phyloP scores from a whole-genome alignment of 192 early-diverging fungal genomes.

The Podila epigama region DNA sequence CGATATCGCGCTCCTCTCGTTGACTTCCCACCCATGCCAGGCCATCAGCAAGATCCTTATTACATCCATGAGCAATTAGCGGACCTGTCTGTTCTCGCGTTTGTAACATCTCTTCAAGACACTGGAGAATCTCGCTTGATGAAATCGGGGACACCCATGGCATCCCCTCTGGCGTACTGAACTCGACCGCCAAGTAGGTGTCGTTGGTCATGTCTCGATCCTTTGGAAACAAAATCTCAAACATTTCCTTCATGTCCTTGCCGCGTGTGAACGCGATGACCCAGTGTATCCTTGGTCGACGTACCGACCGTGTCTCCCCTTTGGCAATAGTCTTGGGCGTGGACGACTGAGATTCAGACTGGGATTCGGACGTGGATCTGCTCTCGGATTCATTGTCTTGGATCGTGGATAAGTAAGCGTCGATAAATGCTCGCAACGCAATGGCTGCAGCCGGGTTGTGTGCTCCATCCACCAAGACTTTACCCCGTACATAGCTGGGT shows the following conservation, averaged over 20 bases:
- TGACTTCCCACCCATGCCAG: slow-evolving; percentile 19
- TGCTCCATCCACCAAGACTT: slow-evolving; percentile 88
- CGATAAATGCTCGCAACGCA: slow-evolving; percentile 73
- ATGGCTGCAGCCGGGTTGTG: slow-evolving; percentile 83
- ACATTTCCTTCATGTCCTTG: slow-evolving; percentile 68
- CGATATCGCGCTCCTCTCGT: slow-evolving; percentile 49
- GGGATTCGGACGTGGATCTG: neutral
- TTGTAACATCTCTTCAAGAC: slow-evolving; percentile 7
- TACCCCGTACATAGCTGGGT: slow-evolving; percentile 28
- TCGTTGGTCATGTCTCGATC: slow-evolving; percentile 52
- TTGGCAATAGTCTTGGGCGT: too few species aligned
- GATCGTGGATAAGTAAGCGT: slow-evolving; percentile 27
- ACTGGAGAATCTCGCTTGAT: slow-evolving; percentile 55
- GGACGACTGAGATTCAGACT: too few species aligned
- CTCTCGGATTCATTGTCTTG: neutral
- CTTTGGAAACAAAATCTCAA: slow-evolving; percentile 60
- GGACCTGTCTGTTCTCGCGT: slow-evolving; percentile 3
- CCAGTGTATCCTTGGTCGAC: slow-evolving; percentile 65
- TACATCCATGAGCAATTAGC: slow-evolving; percentile 40
- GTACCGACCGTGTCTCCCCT: neutral
- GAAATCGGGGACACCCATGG: slow-evolving; percentile 77
- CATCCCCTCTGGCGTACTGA: slow-evolving; percentile 84
- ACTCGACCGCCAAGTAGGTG: slow-evolving; percentile 71
- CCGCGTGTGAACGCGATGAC: slow-evolving; percentile 78
- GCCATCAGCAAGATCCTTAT: slow-evolving; percentile 51